Percentiles rank a stretch among this genome's conserved stretches.
Evolutionary conservation across 129 eudicot species (phyloP).

Genomic region (Lactuca saligna): DNA sequence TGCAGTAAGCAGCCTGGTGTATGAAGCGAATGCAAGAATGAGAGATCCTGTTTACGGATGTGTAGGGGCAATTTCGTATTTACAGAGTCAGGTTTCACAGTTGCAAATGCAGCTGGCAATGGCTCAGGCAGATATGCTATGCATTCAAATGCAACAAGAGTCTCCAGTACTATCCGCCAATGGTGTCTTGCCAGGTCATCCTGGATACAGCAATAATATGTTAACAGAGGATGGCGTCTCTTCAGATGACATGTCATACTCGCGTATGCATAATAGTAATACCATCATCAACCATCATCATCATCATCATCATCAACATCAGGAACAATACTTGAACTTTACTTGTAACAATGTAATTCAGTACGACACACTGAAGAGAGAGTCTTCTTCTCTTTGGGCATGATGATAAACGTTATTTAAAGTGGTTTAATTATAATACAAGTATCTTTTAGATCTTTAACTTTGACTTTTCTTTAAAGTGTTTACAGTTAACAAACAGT

Average conservation of each 20-base stretch:
- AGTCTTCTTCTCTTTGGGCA: constrained; percentile 64
- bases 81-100: constrained; percentile 73
- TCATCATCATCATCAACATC: constrained; percentile 23
- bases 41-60: constrained; percentile 90
- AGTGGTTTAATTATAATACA: constrained; percentile 42
- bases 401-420: constrained; percentile 29
- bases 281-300: constrained; percentile 26
- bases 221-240: constrained; percentile 19
- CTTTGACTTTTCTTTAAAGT: constrained; percentile 14
- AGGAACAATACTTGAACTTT: constrained; percentile 45
- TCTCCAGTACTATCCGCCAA: constrained; percentile 19
- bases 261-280: constrained; percentile 45
- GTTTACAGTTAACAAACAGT: neutral
- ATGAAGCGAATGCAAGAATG: constrained; percentile 78
- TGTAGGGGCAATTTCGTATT: constrained; percentile 71
- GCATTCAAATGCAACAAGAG: constrained; percentile 76
- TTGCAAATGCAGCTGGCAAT: constrained; percentile 88
- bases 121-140: constrained; percentile 84
- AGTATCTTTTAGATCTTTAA: constrained; percentile 10
- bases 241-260: constrained; percentile 39
- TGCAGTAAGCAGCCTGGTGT: constrained; percentile 87
- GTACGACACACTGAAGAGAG: constrained; percentile 54
- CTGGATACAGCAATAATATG: neutral
- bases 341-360: constrained; percentile 47
- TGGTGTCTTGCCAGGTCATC: constrained; percentile 16